phyloP scores from a whole-genome alignment of 2,329 filamentous ascomycete genomes.

The Xylariaceae sp. region DNA sequence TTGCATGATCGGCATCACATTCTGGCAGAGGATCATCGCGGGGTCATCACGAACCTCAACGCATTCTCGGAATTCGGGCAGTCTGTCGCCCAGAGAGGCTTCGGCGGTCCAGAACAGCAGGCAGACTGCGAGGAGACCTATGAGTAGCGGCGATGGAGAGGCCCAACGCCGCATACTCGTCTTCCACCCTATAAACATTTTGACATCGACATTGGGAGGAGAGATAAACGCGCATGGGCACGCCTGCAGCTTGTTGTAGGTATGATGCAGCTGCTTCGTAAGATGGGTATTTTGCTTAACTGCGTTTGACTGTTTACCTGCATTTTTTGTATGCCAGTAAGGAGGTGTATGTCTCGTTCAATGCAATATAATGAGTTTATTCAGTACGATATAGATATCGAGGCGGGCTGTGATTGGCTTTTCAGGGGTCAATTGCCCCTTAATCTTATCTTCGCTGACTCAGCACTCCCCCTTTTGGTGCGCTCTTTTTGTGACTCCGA shows the following conservation, averaged over 20 bases:
- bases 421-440: not conserved
- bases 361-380: not conserved
- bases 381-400: not conserved
- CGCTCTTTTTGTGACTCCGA: no score
- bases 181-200: slow-evolving; percentile 23
- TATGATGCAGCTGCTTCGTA: not conserved
- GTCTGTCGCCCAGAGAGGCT: slow-evolving; percentile 76
- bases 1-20: no score
- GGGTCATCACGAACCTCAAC: slow-evolving; percentile 58
- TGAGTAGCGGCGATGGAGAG: slow-evolving; percentile 26
- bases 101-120: slow-evolving; percentile 40
- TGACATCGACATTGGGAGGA: slow-evolving; percentile 16
- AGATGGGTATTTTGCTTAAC: not conserved
- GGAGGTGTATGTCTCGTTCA: not conserved
- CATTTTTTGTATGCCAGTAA: not conserved
- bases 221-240: slow-evolving; percentile 6
- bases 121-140: slow-evolving; percentile 35
- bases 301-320: not conserved
- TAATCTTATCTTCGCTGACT: not conserved
- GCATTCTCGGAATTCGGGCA: slow-evolving; percentile 84
- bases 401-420: not conserved
- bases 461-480: no score
- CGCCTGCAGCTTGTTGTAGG: slow-evolving; percentile 5
- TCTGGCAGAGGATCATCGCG: not conserved
- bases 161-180: slow-evolving; percentile 15